Evolutionary conservation across 768 basidiomycete genomes (phyloP), one percentile per base, ranked within the genome.

Genomic region (Lepiota brunneoincarnata): DNA sequence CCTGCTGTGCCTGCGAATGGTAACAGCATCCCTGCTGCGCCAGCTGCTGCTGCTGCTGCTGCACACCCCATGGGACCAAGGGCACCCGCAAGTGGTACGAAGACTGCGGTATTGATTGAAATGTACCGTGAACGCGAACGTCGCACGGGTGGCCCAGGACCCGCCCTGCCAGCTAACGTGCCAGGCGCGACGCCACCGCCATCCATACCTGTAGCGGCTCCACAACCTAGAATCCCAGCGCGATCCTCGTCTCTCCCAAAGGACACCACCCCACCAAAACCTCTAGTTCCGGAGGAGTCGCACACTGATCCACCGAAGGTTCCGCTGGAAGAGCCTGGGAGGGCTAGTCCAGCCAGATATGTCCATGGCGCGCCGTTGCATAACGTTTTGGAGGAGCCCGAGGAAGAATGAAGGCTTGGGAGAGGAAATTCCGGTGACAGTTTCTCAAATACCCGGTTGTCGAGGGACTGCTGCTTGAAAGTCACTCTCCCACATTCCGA

Each of bases 291-390:
- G 10, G 38, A 54, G 37, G 14, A 40, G 10, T 12, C 56, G 17
- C 31, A 26, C 11, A 65, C 63, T 31, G 75, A 72, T 28, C 51
- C 64, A 3, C 38, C 38, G 39, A 17, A 58, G 1, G 42, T 73
- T 6, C 56, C 69, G 9, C 60, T 74, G 14, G 72, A 73, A n/a
- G 82, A 83, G 17, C 67, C 74, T 6, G 83, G 83, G 3, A 75
- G 81, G n/a, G 72, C 69, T 17, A 88, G 85, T 60, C 88, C 88
- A 10, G 80, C 67, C 31, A 81, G 89, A 39, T 93, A 93, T 63
- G 67, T 90, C 12, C 91, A 93, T 61, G 91, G 91, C 21, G 88
- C 89, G 6, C 91, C 91, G 24, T 75, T 93, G 62, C 89, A 92
- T 59, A 93, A 93, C 57, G 91, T 93, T 38, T 20, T 91, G 44